Conservation (phyloP, 345 rosid genomes). For the Brassica juncea region DNA sequence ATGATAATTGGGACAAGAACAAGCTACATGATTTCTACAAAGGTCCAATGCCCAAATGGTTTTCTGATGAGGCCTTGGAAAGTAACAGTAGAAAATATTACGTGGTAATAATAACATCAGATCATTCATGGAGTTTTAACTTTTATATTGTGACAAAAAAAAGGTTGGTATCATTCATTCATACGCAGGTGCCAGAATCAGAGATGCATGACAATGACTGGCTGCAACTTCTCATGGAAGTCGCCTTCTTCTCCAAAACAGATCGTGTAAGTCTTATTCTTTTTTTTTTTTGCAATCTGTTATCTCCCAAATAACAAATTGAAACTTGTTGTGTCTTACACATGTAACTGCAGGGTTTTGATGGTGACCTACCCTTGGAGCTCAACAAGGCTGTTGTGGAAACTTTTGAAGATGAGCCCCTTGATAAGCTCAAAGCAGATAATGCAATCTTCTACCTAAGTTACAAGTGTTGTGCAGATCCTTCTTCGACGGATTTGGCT, state of each 20-base stretch:
- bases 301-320: too few relatives aligned
- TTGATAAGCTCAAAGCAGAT: conserved; percentile 16
- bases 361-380: conserved; percentile 1
- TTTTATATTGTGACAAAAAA: neutral
- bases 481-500: neutral
- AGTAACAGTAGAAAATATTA: neutral
- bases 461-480: conserved; percentile 9
- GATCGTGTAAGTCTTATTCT: too few relatives aligned
- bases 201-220: neutral
- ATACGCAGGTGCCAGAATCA: neutral
- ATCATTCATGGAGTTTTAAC: neutral
- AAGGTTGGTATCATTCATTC: neutral
- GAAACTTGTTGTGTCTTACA: too few relatives aligned
- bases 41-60: neutral
- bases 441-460: conserved; percentile 18
- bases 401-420: neutral
- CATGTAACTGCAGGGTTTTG: neutral
- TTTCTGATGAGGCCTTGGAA: neutral
- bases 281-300: too few relatives aligned
- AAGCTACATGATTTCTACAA: neutral
- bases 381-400: conserved; percentile 8
- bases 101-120: neutral
- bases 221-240: neutral
- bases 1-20: neutral
- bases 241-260: too few relatives aligned